Evolutionary conservation across 164 flowering plant species (phyloP), one percentile per base, ranked within the genome.

Genomic region (Malania oleifera): DNA sequence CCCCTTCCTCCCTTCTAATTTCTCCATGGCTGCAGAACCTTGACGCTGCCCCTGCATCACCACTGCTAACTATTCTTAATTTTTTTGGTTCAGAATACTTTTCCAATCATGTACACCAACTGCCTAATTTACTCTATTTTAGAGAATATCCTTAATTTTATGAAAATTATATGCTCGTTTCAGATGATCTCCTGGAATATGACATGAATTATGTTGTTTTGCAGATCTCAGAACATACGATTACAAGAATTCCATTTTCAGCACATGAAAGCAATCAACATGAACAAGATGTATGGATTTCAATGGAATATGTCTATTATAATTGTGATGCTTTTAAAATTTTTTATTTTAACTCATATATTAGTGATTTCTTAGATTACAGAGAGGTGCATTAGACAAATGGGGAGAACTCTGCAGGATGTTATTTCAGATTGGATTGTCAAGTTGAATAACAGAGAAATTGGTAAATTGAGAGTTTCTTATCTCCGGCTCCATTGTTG

Each of bases 261-360:
- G 70, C 85, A 2, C 96, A 89, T 61, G 82, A 85, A 73, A 80
- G 69, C 52, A 91, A 91, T 72, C 74, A 70, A 29, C 74, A 76
- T 60, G 98, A 88, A 70, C 91, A 85, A 74, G 80, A 83, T 77
- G 98, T 91, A 81, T 51, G 82, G 0, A 64, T 57, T 26, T 51
- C 8, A 60, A 25, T 40, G 11, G 7, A 65, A 7, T 65, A 22
- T 57, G 9, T 18, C 19, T 49, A 17, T 29, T 56, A 3, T 63
- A 56, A 56, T 22, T 27, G 5, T 29, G 13, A 49, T 14, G 22
- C 8, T 23, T 28, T 17, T 49, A 15, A 53, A 63, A 20, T 5
- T 13, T 24, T 55, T 60, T 0, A 1, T 26, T n/a, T 3, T 54
- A 40, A 64, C 66, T 41, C 18, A 19, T 59, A 47, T 23, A 2